Base-by-base conservation (phyloP, 495 filamentous ascomycete genomes). In the Penicillium flavigenum region DNA sequence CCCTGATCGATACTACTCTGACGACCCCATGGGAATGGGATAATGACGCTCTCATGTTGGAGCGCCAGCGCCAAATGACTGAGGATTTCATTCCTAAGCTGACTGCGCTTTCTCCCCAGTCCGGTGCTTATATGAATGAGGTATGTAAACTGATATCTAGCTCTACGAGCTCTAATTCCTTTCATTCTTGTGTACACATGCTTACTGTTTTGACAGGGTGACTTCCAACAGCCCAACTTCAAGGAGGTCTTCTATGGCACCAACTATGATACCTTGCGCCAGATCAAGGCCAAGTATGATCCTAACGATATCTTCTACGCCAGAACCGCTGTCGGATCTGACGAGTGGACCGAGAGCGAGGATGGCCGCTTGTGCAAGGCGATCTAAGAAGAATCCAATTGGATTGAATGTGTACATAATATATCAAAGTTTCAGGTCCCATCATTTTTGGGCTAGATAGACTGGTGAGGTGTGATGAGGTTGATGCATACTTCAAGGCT, bases 241-340 rank as follows among this genome's bases (percentile, higher is more conserved):
- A 69, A 86, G 61, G 17, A 65, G 26, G 71, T 51, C 5, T 86
- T 84, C 59, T 86, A 79, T 36, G 82, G 83, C 0, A 24, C 17
- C 1, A 79, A 79, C 54, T 82, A 82, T 54, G 47, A 31, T 4
- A 26, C 34, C 0, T 60, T 82, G 53, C 47, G 62, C 10, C 24
- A 57, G 10, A 70, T 82, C 51, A 82, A 84, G 68, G 45, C 57
- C 1, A 72, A 72, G 46, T 75, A 82, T 16, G 85, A 89, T 68
- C 84, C 86, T 0, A 51, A 74, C 9, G 75, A 79, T 44, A 66
- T 87, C 3, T 79, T 88, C 41, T 88, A 84, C 73, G 86, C 78
- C 41, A 65, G 61, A 14, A 80, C 79, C 2, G 85, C 80, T 20
- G 85, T 88, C 3, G 85, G 85, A 3, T 83, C 80, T 56, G 85